Base-by-base conservation (phyloP, 2,329 filamentous ascomycete species). In the Capronia americana region DNA sequence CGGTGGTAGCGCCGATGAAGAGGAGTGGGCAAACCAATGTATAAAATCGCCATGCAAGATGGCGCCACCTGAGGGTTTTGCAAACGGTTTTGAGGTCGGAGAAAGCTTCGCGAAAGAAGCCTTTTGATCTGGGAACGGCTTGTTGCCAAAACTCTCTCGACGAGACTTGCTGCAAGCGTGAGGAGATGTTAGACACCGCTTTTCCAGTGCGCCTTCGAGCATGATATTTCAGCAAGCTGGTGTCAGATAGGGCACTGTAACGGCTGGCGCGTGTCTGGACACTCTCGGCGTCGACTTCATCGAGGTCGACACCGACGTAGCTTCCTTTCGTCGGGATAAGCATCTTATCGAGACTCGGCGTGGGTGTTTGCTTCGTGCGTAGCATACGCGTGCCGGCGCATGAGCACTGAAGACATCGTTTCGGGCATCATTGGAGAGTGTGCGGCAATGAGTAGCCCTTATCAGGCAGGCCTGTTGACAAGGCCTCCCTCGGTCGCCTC, bases 291-390 rank as follows among this genome's bases (percentile, higher is more conserved):
- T 41, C 55, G 26, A 44, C 6, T 23, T 64, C 61, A 30, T 64
- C 61, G 41, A 58, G 50, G 12, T 64, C 41, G 17, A 58, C 55
- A 17, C 61, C 61, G 26, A 51, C 46, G 26, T 64, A 64, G n/a
- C 24, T 28, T 46, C 26, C 48, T 17, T n/a, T 59, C 23, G 12
- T 34, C 8, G 53, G 6, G 24, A 8, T n/a, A 10, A 26, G 26
- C 61, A 63, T 63, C 11, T 17, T 55, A 10, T 28, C 24, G 17
- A 20, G 53, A 6, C 17, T 10, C 28, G 53, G 26, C 8, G 4
- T 28, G 1, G 53, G 28, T 34, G 11, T 34, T 20, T 32, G 12
- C n/a, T 53, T 30, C 10, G 53, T 14, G 51, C 17, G 23, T 20
- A 14, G 6, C n/a, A 20, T 32, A n/a, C 24, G 23, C 23, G 23